Evolutionary conservation across 116 monocot genomes (phyloP).

Genomic region (Dioscorea cayenensis): DNA sequence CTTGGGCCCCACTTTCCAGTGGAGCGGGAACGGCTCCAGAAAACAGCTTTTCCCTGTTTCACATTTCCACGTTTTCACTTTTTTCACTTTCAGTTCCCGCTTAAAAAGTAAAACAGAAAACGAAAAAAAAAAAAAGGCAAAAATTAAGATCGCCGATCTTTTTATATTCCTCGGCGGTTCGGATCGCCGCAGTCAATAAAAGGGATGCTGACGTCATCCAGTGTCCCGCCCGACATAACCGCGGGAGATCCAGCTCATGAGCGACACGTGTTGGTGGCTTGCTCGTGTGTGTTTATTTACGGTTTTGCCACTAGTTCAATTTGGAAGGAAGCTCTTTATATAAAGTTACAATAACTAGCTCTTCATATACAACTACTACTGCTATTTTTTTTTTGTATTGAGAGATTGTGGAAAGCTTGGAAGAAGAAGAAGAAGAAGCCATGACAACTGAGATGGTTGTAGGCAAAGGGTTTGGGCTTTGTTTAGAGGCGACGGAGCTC

Average conservation of each 20-base stretch:
- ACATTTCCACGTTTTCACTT: not conserved
- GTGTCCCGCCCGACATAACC: not conserved
- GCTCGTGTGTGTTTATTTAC: not conserved
- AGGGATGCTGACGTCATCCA: not conserved
- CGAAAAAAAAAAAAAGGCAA: too few species aligned
- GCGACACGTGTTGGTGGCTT: too few species aligned
- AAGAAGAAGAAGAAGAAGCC: too few species aligned
- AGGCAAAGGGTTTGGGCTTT: slow-evolving; percentile 12
- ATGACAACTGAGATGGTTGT: slow-evolving; percentile 6
- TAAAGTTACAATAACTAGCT: too few species aligned
- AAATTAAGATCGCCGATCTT: too few species aligned
- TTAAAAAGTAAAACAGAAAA: too few species aligned
- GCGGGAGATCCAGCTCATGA: not conserved
- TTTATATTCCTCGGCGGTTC: too few species aligned
- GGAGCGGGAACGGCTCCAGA: not conserved
- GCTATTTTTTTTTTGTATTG: not conserved
- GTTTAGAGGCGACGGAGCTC: slow-evolving; percentile 68
- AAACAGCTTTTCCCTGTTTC: not conserved
- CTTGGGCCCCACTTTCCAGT: not conserved
- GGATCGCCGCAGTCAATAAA: not conserved
- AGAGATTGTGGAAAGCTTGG: not conserved
- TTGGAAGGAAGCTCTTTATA: too few species aligned
- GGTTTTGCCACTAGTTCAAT: too few species aligned
- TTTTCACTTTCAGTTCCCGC: not conserved
- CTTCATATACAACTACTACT: too few species aligned